Percentiles rank a stretch among this genome's conserved stretches.
Evolutionary conservation across 2,329 filamentous ascomycete species (phyloP).

Genomic region (Penicillium sp.): DNA sequence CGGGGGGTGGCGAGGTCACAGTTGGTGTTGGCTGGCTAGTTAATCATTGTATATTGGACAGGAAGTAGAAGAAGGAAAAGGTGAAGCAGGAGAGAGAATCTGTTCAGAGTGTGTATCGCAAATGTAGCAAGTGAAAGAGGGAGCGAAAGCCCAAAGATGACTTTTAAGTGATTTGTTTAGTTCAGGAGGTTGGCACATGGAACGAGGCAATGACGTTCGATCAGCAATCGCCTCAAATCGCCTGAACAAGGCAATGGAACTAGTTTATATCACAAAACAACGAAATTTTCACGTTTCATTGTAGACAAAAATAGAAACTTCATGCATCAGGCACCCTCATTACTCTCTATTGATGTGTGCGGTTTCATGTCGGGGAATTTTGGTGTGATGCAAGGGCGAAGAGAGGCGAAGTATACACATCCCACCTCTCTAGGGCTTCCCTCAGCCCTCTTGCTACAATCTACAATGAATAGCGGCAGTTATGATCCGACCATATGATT

Average conservation of each 20-base stretch:
- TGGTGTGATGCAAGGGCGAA: neutral
- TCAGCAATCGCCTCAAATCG: conserved; percentile 6
- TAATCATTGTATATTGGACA: neutral
- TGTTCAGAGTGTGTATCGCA: neutral
- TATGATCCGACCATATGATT: conserved; percentile 15
- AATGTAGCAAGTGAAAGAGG: neutral
- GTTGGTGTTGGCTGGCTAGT: neutral
- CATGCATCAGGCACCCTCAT: conserved; percentile 1
- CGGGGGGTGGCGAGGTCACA: conserved; percentile 13
- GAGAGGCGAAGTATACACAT: neutral
- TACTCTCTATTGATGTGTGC: neutral
- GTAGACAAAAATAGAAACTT: neutral
- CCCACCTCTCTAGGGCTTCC: too few relatives aligned
- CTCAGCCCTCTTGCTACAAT: neutral
- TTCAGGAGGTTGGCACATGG: neutral
- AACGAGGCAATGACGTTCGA: conserved; percentile 9
- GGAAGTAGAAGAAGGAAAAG: neutral
- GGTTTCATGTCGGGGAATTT: neutral
- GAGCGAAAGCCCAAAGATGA: neutral
- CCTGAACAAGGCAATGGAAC: neutral
- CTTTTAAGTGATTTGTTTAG: neutral
- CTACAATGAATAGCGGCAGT: neutral
- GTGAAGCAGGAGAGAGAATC: neutral
- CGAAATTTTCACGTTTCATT: neutral
- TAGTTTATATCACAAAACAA: neutral